phyloP scores from a whole-genome alignment of 768 basidiomycete species.

The Trametes gibbosa region DNA sequence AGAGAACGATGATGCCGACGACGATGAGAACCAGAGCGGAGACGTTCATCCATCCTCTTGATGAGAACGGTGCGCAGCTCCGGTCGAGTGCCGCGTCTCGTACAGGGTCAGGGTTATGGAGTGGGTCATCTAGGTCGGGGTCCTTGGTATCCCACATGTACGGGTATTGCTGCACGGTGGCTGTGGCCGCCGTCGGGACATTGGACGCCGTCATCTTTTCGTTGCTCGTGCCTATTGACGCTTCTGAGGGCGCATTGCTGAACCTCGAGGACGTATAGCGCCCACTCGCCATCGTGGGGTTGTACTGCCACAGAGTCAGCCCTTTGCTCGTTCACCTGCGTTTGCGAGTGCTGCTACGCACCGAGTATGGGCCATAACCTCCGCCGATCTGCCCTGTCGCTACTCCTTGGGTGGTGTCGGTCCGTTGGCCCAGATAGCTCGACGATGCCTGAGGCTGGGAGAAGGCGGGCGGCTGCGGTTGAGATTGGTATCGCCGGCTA shows the following conservation, averaged over 20 bases:
- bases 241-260: conserved; percentile 51
- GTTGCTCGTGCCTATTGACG: conserved; percentile 36
- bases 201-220: conserved; percentile 32
- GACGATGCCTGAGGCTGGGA: conserved; percentile 16
- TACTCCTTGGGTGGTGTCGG: conserved; percentile 72
- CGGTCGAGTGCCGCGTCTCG: conserved; percentile 58
- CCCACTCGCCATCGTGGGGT: conserved; percentile 45
- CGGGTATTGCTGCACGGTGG: conserved; percentile 61
- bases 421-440: conserved; percentile 32
- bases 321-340: not conserved
- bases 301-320: conserved; percentile 45
- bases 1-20: conserved; percentile 68
- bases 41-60: conserved; percentile 82
- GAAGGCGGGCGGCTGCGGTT: conserved; percentile 26
- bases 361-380: conserved; percentile 87
- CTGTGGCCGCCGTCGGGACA: conserved; percentile 42
- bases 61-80: conserved; percentile 72
- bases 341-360: conserved; percentile 28
- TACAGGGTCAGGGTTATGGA: conserved; percentile 86
- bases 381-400: conserved; percentile 76
- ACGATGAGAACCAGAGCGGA: conserved; percentile 68
- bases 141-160: conserved; percentile 78
- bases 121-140: conserved; percentile 83
- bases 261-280: conserved; percentile 53
- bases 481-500: conserved; percentile 33